Evolutionary conservation across 116 monocot species (phyloP).

Genomic region (Posidonia oceanica): DNA sequence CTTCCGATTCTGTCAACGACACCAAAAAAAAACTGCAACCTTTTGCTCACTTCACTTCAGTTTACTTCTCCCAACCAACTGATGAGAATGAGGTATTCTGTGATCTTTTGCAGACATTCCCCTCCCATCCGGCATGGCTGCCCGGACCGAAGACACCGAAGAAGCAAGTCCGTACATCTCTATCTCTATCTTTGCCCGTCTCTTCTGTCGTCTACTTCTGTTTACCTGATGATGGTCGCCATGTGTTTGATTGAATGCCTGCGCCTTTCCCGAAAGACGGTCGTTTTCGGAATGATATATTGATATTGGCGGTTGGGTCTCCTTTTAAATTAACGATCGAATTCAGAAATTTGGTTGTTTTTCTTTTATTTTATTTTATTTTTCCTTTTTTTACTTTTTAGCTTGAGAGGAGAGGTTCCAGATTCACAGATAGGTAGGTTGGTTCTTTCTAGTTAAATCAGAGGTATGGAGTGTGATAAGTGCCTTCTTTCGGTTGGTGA

Average conservation of each 20-base stretch:
- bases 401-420: too few species aligned
- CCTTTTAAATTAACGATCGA: not conserved
- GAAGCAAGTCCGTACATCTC: not conserved
- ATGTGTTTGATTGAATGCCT: conserved; percentile 7
- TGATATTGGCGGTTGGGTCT: not conserved
- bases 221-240: not conserved
- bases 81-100: not conserved
- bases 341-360: not conserved
- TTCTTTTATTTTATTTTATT: too few species aligned
- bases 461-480: too few species aligned
- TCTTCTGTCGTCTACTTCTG: not conserved
- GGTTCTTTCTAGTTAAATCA: too few species aligned
- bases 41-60: too few species aligned
- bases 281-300: not conserved
- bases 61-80: too few species aligned
- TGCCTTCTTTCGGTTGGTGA: too few species aligned
- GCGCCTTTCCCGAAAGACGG: not conserved
- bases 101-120: conserved; percentile 12
- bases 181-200: not conserved
- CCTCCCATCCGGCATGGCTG: conserved; percentile 6
- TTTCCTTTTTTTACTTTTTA: too few species aligned
- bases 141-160: conserved; percentile 15
- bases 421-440: too few species aligned
- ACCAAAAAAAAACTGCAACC: too few species aligned
- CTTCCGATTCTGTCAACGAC: too few species aligned